Percentiles rank a stretch among this genome's conserved stretches.
These are phyloP conservation scores for Microcyclosporella mali DNA, from an alignment of 2,329 filamentous ascomycete species.

Conservation along the genomic window DNA sequence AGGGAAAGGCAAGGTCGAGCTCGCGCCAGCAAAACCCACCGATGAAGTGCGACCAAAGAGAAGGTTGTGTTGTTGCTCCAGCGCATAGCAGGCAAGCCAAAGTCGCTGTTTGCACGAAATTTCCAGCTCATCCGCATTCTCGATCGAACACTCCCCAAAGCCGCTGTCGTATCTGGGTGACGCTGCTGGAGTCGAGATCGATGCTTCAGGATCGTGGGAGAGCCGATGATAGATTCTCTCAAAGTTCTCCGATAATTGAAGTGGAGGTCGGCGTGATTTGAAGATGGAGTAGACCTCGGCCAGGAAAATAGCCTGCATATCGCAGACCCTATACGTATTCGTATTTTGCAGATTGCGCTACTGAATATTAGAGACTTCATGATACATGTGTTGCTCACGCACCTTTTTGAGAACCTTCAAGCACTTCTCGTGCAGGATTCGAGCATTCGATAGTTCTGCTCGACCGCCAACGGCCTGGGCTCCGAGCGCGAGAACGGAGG, in stretches of 20 bases:
- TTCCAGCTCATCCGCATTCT: background rate
- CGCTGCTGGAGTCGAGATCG: background rate
- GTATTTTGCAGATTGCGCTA: conserved; percentile 16
- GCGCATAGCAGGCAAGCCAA: conserved; percentile 37
- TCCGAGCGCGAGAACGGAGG: conserved; percentile 41
- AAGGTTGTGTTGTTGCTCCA: conserved; percentile 36
- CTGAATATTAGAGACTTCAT: conserved; percentile 1
- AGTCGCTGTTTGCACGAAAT: conserved; percentile 28
- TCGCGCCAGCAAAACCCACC: conserved; percentile 8
- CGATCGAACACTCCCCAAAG: background rate
- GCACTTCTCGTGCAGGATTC: conserved; percentile 37
- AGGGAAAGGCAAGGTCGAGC: conserved; percentile 36
- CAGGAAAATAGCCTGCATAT: conserved; percentile 41
- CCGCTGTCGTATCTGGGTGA: background rate
- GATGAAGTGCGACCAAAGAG: conserved; percentile 21
- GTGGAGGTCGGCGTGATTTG: conserved; percentile 35
- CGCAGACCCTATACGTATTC: conserved; percentile 30
- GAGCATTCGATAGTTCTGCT: conserved; percentile 31
- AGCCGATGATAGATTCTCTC: conserved; percentile 28
- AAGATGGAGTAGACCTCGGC: conserved; percentile 39
- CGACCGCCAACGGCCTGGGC: conserved; percentile 33
- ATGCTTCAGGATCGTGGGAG: conserved; percentile 6
- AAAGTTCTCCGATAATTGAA: conserved; percentile 35
- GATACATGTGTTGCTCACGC: background rate
- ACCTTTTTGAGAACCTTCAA: conserved; percentile 34